These are phyloP conservation scores for Bremia lactucae DNA, from an alignment of 352 stramenopile genomes.

Conservation along the genomic window DNA sequence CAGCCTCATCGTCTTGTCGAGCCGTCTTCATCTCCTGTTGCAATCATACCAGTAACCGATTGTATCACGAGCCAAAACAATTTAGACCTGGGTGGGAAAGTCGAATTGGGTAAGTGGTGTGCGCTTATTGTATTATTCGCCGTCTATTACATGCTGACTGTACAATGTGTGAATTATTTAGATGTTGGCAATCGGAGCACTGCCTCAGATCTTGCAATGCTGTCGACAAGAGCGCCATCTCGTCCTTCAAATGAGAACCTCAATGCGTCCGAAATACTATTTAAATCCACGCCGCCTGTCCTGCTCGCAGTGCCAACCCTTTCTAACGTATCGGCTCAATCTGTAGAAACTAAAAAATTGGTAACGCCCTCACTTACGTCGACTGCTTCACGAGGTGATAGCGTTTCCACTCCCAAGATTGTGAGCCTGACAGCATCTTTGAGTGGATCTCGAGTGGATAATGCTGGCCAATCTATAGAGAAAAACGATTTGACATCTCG, in stretches of 20 bases:
- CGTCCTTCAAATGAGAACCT: neutral
- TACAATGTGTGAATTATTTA: slow-evolving; percentile 3
- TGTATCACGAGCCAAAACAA: slow-evolving; percentile 5
- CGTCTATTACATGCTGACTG: too few species aligned
- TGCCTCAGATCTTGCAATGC: neutral
- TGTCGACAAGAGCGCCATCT: neutral
- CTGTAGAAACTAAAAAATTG: neutral
- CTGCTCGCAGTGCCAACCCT: neutral
- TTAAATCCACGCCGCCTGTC: neutral
- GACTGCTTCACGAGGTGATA: neutral
- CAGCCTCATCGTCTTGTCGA: slow-evolving; percentile 7
- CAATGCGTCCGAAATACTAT: neutral
- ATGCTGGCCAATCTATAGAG: neutral
- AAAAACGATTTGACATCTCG: slow-evolving; percentile 1
- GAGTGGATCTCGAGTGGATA: neutral
- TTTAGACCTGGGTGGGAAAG: slow-evolving; percentile 19
- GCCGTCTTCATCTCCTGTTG: slow-evolving; percentile 6
- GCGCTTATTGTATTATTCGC: too few species aligned
- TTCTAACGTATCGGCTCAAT: neutral
- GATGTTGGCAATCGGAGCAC: slow-evolving; percentile 8
- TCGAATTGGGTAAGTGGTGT: too few species aligned
- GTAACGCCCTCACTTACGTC: neutral
- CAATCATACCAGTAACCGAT: slow-evolving; percentile 2
- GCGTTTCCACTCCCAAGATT: neutral
- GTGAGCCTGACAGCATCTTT: neutral